phyloP scores from a whole-genome alignment of 352 stramenopile species.

The Phytophthora quininea region DNA sequence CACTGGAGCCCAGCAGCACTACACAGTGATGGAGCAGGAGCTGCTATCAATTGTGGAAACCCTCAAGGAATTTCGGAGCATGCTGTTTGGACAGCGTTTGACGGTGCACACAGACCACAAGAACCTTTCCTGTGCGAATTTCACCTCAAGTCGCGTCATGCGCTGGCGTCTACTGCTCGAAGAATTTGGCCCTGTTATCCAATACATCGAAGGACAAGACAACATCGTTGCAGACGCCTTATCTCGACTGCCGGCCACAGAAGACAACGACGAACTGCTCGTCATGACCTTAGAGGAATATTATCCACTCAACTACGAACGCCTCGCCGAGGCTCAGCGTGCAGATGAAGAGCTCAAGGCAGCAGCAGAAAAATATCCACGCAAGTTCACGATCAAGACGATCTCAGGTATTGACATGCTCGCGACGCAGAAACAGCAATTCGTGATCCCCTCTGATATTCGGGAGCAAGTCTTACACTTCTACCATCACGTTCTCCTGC shows the following conservation, averaged over 20 bases:
- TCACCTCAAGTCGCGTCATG: not conserved
- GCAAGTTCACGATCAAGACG: not conserved
- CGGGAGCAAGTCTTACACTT: not conserved
- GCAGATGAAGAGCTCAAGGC: not conserved
- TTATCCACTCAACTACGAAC: slow-evolving; percentile 3
- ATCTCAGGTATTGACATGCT: not conserved
- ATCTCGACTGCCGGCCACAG: not conserved
- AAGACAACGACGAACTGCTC: not conserved
- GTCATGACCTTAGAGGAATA: not conserved
- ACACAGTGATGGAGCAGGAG: slow-evolving; percentile 12
- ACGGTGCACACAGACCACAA: slow-evolving; percentile 12
- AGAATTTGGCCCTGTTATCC: slow-evolving; percentile 7
- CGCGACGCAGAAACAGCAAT: not conserved
- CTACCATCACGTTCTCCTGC: not conserved
- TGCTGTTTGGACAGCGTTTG: slow-evolving; percentile 10
- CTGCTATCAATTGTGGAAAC: slow-evolving; percentile 7
- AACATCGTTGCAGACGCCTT: slow-evolving; percentile 1
- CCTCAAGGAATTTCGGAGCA: not conserved
- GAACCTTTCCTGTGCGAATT: slow-evolving; percentile 10
- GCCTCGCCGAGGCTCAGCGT: not conserved
- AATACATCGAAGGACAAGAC: slow-evolving; percentile 3
- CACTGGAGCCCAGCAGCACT: slow-evolving; percentile 5
- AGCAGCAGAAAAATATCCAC: not conserved
- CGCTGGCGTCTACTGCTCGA: slow-evolving; percentile 8
- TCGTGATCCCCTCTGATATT: not conserved